Conservation (phyloP, 2,329 filamentous ascomycete genomes). For the Fusarium phyllophilum region DNA sequence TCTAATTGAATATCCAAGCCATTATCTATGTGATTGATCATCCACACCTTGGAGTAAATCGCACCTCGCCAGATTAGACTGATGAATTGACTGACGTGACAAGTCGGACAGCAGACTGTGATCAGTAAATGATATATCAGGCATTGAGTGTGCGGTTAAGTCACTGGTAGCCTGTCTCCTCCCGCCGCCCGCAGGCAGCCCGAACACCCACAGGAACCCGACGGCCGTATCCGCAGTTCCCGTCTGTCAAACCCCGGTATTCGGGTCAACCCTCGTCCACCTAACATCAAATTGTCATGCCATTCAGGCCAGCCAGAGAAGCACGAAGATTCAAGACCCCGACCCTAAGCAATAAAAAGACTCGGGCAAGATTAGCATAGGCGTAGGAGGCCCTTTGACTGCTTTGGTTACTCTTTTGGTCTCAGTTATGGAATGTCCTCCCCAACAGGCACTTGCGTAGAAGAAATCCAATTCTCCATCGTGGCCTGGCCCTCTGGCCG, state of each 20-base stretch:
- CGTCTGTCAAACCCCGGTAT: slow-evolving; percentile 23
- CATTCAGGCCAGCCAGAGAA: slow-evolving; percentile 11
- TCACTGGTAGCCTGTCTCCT: slow-evolving; percentile 3
- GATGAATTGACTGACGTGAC: slow-evolving; percentile 1
- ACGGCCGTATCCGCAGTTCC: slow-evolving; percentile 39
- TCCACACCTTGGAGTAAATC: slow-evolving; percentile 1
- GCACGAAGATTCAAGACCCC: background rate
- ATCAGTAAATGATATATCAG: background rate
- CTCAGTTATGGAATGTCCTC: slow-evolving; percentile 47
- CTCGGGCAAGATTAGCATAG: background rate
- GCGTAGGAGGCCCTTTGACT: background rate
- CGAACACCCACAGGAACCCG: slow-evolving; percentile 23
- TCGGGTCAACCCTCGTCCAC: slow-evolving; percentile 21
- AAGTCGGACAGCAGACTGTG: background rate
- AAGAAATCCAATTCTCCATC: slow-evolving; percentile 88
- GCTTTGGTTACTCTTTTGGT: background rate
- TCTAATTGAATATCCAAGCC: background rate
- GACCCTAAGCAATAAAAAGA: background rate
- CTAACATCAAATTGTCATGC: slow-evolving; percentile 20
- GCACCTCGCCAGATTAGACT: background rate
- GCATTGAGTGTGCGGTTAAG: background rate
- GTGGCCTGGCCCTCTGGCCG: slow-evolving; percentile 67
- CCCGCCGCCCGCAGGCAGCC: slow-evolving; percentile 5
- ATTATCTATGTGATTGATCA: background rate
- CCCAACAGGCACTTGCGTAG: slow-evolving; percentile 72